Conservation (phyloP, 192 early-diverging fungal genomes). For the Spinellus fusiger region DNA sequence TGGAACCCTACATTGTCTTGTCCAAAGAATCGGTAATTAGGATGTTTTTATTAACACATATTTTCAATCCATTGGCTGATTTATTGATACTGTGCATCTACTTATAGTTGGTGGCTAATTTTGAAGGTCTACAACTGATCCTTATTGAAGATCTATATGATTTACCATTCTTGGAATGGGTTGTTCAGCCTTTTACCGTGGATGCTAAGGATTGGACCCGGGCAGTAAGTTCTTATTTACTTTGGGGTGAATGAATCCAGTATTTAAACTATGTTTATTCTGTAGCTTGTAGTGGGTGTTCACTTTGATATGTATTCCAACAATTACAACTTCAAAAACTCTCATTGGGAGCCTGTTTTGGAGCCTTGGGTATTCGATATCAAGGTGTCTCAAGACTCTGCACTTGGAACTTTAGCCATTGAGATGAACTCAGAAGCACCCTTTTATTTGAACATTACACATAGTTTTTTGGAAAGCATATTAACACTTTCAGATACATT, state of each 20-base stretch:
- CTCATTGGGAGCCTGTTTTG: constrained; percentile 87
- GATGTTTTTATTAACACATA: neutral
- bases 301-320: constrained; percentile 58
- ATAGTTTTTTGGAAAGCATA: constrained; percentile 51
- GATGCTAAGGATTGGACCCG: constrained; percentile 67
- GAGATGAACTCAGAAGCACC: constrained; percentile 55
- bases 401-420: constrained; percentile 30
- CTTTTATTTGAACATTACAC: constrained; percentile 69
- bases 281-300: constrained; percentile 45
- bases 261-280: too few relatives aligned
- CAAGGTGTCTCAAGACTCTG: constrained; percentile 24
- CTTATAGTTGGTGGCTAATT: constrained; percentile 16
- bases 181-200: constrained; percentile 60
- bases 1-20: constrained; percentile 32
- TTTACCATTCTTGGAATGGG: constrained; percentile 71
- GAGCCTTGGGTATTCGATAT: constrained; percentile 67
- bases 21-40: constrained; percentile 24
- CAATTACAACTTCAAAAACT: constrained; percentile 81
- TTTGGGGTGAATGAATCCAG: neutral
- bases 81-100: neutral
- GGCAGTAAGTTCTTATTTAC: constrained; percentile 12
- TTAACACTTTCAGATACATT: constrained; percentile 33
- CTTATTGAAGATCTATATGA: constrained; percentile 83
- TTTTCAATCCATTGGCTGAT: neutral
- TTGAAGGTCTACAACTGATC: constrained; percentile 56